Percentiles rank a stretch among this genome's conserved stretches.
These are phyloP conservation scores for Cladosporium velox DNA, from an alignment of 2,329 filamentous ascomycete genomes.

Conservation along the genomic window DNA sequence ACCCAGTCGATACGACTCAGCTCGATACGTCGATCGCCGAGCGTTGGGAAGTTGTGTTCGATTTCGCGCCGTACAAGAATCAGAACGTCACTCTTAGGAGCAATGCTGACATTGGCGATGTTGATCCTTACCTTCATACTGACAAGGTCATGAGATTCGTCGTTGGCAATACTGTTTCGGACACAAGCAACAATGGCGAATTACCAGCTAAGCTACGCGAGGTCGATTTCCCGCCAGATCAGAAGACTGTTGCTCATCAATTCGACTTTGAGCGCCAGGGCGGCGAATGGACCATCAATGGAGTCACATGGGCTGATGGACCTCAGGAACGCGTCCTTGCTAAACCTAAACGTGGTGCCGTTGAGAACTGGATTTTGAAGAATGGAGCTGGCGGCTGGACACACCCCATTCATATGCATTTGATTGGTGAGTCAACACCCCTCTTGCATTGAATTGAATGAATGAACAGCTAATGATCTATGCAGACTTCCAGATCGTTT, in stretches of 20 bases:
- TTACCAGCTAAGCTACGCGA: constrained; percentile 37
- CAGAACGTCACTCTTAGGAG: constrained; percentile 43
- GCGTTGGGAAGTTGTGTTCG: constrained; percentile 60
- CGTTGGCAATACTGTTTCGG: constrained; percentile 46
- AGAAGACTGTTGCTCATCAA: constrained; percentile 43
- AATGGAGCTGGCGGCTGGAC: constrained; percentile 51
- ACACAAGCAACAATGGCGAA: constrained; percentile 43
- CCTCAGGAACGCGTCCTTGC: constrained; percentile 38
- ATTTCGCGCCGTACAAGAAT: constrained; percentile 53
- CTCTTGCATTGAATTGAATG: constrained; percentile 51
- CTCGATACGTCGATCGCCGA: constrained; percentile 57
- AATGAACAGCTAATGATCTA: constrained; percentile 50
- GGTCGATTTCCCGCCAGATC: constrained; percentile 39
- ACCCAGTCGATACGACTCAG: constrained; percentile 47
- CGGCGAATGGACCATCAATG: constrained; percentile 55
- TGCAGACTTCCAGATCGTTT: constrained; percentile 60
- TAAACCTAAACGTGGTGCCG: constrained; percentile 36
- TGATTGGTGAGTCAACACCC: constrained; percentile 51
- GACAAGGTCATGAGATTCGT: constrained; percentile 46
- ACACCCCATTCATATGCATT: constrained; percentile 50
- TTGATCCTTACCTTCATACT: constrained; percentile 51
- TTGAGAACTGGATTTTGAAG: constrained; percentile 45
- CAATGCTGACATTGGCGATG: constrained; percentile 28
- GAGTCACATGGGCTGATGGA: constrained; percentile 42
- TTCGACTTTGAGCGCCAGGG: constrained; percentile 50